A percentile compares a stretch with the other conserved stretches of the same genome.
These are phyloP conservation scores for Auricularia auricula-judae DNA, from an alignment of 768 basidiomycete species.

Conservation along the genomic window DNA sequence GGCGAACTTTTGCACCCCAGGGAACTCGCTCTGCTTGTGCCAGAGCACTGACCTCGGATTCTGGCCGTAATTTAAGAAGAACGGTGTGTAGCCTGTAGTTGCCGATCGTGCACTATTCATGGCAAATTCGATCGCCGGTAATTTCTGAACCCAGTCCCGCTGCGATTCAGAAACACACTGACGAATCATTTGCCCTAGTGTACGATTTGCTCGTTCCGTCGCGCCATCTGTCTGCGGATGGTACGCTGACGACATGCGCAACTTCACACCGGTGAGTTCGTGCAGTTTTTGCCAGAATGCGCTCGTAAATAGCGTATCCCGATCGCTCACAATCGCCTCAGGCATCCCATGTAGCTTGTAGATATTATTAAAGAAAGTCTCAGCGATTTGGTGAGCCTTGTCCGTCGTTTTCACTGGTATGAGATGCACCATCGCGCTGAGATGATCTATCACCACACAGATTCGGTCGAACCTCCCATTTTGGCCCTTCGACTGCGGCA, in stretches of 20 bases:
- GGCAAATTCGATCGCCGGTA: background rate
- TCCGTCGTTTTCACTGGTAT: background rate
- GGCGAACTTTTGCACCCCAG: background rate
- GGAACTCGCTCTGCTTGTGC: background rate
- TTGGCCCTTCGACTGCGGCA: constrained; percentile 14
- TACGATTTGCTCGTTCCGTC: background rate
- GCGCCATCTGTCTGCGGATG: constrained; percentile 24
- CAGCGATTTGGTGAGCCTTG: background rate
- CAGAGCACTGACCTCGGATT: background rate
- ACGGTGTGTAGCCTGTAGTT: background rate
- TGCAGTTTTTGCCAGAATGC: background rate
- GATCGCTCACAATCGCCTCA: constrained; percentile 26
- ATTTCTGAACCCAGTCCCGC: background rate
- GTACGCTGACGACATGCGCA: constrained; percentile 31
- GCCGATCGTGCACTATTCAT: background rate
- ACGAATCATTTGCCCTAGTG: background rate
- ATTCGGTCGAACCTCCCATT: constrained; percentile 15
- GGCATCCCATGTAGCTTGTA: constrained; percentile 32
- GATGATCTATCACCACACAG: constrained; percentile 15
- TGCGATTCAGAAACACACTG: background rate
- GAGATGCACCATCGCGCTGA: constrained; percentile 12
- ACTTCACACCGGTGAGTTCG: background rate
- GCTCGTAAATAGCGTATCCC: constrained; percentile 18
- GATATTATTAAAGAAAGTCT: constrained; percentile 18
- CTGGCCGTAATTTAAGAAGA: background rate